These are phyloP conservation scores for Colletotrichum destructivum DNA, from an alignment of 2,329 filamentous ascomycete species.

Conservation along the genomic window DNA sequence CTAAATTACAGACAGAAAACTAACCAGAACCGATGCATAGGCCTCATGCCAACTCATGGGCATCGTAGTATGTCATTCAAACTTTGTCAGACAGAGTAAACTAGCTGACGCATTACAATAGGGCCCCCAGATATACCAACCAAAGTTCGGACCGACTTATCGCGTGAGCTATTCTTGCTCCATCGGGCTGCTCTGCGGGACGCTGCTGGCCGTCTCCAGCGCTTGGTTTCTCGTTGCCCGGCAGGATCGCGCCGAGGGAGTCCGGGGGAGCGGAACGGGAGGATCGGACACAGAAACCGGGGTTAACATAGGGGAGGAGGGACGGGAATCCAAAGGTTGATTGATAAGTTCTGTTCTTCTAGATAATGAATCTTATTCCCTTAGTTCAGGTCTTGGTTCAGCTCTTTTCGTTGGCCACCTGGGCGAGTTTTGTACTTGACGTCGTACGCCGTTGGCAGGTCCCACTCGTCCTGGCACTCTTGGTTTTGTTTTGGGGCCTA, in stretches of 20 bases:
- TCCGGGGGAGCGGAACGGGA: too few species aligned
- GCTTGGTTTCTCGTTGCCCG: constrained; percentile 46
- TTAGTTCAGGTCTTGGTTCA: too few species aligned
- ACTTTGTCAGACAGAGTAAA: too few species aligned
- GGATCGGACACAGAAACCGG: not conserved
- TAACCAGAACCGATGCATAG: constrained; percentile 23
- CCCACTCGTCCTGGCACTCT: too few species aligned
- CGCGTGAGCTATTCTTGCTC: constrained; percentile 54
- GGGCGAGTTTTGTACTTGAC: too few species aligned
- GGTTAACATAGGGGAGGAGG: too few species aligned
- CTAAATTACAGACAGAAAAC: not conserved
- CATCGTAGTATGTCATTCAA: constrained; percentile 54
- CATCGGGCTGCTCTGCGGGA: constrained; percentile 51
- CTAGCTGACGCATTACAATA: constrained; percentile 12
- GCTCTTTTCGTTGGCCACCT: too few species aligned
- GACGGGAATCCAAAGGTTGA: not conserved
- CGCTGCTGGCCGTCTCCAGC: constrained; percentile 44
- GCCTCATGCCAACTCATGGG: constrained; percentile 53
- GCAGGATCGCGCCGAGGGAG: constrained; percentile 32
- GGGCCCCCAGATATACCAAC: constrained; percentile 57
- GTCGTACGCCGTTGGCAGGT: too few species aligned
- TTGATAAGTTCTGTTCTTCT: too few species aligned
- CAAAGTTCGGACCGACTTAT: constrained; percentile 57
- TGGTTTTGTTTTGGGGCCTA: too few species aligned
- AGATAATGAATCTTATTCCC: too few species aligned